A percentile compares a stretch with the other conserved stretches of the same genome.
phyloP scores from a whole-genome alignment of 2,329 filamentous ascomycete genomes.

The Cryoendolithus antarcticus region DNA sequence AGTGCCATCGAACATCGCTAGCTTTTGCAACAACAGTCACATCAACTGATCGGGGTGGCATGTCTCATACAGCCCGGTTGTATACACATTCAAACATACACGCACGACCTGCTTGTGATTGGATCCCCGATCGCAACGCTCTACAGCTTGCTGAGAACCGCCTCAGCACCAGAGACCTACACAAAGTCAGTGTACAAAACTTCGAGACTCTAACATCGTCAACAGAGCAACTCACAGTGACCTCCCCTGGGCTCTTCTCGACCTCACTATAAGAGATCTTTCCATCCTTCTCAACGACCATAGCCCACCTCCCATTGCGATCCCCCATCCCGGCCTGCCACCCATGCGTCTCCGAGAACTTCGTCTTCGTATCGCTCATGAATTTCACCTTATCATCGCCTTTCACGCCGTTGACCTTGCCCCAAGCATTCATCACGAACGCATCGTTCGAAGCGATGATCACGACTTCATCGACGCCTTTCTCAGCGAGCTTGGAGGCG shows the following conservation, averaged over 20 bases:
- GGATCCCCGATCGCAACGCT: no score
- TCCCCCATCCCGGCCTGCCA: conserved; percentile 58
- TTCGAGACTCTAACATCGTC: no score
- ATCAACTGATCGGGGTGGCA: no score
- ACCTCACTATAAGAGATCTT: conserved; percentile 71
- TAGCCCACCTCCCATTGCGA: conserved; percentile 65
- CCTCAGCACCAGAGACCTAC: conserved; percentile 36
- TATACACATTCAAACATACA: no score
- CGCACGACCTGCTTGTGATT: no score
- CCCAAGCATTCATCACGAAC: conserved; percentile 81
- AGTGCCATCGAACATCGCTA: no score
- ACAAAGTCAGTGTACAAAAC: conserved; percentile 2
- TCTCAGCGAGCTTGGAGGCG: conserved; percentile 56
- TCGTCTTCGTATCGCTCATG: conserved; percentile 52
- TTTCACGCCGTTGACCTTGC: conserved; percentile 71
- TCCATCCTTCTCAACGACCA: conserved; percentile 66
- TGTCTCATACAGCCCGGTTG: no score
- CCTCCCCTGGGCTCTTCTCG: conserved; percentile 44
- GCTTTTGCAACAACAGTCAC: no score
- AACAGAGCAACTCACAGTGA: conserved; percentile 27
- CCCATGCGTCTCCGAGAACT: conserved; percentile 66
- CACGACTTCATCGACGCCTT: conserved; percentile 72
- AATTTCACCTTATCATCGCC: conserved; percentile 65
- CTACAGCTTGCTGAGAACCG: conserved; percentile 37
- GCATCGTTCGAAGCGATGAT: conserved; percentile 77